Percentiles rank a stretch among this genome's conserved stretches.
Conservation (phyloP, 2,329 filamentous ascomycete genomes). For the Aplosporella prunicola region DNA sequence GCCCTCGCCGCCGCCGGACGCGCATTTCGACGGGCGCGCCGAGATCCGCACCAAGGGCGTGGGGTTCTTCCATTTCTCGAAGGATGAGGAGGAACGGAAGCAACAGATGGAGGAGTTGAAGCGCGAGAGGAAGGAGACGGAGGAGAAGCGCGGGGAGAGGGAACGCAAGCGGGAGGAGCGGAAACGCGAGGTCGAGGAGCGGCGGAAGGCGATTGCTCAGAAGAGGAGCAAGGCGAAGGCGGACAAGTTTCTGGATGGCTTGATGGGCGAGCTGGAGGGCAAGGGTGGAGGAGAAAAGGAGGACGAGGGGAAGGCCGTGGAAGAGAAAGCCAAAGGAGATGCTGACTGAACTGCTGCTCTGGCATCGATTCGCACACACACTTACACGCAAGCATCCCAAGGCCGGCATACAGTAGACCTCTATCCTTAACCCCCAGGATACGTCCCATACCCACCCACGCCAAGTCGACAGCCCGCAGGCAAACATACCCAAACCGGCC, state of each 20-base stretch:
- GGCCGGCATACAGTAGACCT: no score
- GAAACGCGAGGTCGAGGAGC: conserved; percentile 46
- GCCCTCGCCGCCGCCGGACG: conserved; percentile 67
- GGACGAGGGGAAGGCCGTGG: neutral
- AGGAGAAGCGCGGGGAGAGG: conserved; percentile 48
- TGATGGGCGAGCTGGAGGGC: conserved; percentile 31
- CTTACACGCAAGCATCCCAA: no score
- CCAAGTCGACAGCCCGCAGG: no score
- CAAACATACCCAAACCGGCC: no score
- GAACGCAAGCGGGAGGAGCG: conserved; percentile 47
- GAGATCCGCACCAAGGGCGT: conserved; percentile 84
- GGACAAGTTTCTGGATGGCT: conserved; percentile 59
- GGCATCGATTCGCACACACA: no score
- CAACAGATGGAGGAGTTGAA: conserved; percentile 69
- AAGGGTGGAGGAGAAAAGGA: neutral
- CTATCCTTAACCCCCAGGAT: no score
- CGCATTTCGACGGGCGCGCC: conserved; percentile 75
- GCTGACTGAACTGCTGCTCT: neutral
- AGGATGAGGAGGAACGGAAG: conserved; percentile 56
- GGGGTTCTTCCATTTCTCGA: conserved; percentile 84
- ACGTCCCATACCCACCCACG: no score
- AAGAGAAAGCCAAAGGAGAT: neutral
- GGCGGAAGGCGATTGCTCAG: conserved; percentile 54
- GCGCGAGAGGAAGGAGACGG: conserved; percentile 58
- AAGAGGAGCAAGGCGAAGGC: conserved; percentile 55